Evolutionary conservation across 177 flowering plant genomes (phyloP).

Genomic region (Vitis hybrid): DNA sequence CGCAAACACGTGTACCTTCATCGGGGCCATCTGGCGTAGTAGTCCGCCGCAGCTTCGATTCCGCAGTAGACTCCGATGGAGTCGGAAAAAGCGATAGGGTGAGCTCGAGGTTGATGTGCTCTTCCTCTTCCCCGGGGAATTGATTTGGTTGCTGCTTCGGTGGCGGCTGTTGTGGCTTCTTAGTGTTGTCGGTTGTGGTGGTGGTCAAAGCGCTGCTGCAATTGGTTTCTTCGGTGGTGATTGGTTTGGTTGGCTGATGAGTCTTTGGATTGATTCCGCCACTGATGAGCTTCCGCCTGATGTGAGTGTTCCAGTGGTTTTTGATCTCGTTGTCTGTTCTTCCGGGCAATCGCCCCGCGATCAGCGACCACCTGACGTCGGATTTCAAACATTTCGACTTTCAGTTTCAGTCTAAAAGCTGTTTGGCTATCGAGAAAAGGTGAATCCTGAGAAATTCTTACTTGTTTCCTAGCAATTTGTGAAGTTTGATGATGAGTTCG

Average conservation of each 20-base stretch:
- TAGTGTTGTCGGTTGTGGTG: slow-evolving; percentile 11
- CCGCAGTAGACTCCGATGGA: slow-evolving; percentile 3
- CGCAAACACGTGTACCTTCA: too few species aligned
- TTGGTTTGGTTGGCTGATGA: slow-evolving; percentile 19
- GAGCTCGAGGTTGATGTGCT: not conserved
- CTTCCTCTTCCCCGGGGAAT: slow-evolving; percentile 13
- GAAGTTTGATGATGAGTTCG: slow-evolving; percentile 51
- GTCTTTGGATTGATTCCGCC: slow-evolving; percentile 52
- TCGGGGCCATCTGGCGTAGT: too few species aligned
- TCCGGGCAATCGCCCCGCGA: slow-evolving; percentile 55
- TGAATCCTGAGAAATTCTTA: slow-evolving; percentile 5
- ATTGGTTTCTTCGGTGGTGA: too few species aligned
- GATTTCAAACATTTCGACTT: not conserved
- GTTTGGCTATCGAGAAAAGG: not conserved
- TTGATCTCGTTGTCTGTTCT: slow-evolving; percentile 61
- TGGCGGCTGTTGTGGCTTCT: slow-evolving; percentile 5
- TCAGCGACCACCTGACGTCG: slow-evolving; percentile 46
- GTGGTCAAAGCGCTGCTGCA: slow-evolving; percentile 16
- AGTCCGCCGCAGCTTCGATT: too few species aligned
- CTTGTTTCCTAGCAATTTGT: slow-evolving; percentile 54
- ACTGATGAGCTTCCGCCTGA: slow-evolving; percentile 47
- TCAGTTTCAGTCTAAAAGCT: not conserved
- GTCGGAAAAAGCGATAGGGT: slow-evolving; percentile 7
- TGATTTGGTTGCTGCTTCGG: slow-evolving; percentile 2
- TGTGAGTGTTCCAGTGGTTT: slow-evolving; percentile 61